phyloP scores from a whole-genome alignment of 805 yeast species.

The Blastobotrys parvus region DNA sequence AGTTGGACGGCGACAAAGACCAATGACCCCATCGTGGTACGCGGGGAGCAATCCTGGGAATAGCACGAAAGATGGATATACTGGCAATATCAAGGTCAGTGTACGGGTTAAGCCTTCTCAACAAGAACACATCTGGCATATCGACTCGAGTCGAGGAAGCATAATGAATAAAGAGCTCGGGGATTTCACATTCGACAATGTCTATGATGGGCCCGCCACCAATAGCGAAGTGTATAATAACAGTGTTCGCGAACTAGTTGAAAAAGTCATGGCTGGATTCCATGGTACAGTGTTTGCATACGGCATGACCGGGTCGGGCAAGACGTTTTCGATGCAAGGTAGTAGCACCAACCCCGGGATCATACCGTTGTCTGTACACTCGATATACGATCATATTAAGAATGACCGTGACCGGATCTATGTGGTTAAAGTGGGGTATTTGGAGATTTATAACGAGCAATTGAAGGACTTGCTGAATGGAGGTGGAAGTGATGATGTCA shows the following conservation, averaged over 20 bases:
- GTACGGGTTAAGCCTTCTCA: slow-evolving; percentile 63
- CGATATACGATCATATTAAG: slow-evolving; percentile 43
- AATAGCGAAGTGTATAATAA: slow-evolving; percentile 55
- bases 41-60: slow-evolving; percentile 1
- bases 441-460: slow-evolving; percentile 83
- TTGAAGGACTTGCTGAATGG: slow-evolving; percentile 64
- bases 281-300: slow-evolving; percentile 89
- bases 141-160: slow-evolving; percentile 32
- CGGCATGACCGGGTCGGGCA: slow-evolving; percentile 93
- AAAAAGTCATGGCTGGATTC: slow-evolving; percentile 58
- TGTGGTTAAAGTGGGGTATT: slow-evolving; percentile 56
- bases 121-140: slow-evolving; percentile 32
- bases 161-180: slow-evolving; percentile 50
- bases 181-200: slow-evolving; percentile 68
- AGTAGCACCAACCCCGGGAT: slow-evolving; percentile 54
- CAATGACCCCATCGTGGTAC: slow-evolving; percentile 17
- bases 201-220: slow-evolving; percentile 48
- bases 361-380: slow-evolving; percentile 56
- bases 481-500: slow-evolving; percentile 44
- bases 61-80: slow-evolving; percentile 30
- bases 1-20: slow-evolving; percentile 11
- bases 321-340: slow-evolving; percentile 83
- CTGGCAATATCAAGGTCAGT: slow-evolving; percentile 69
- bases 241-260: slow-evolving; percentile 46
- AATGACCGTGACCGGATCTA: slow-evolving; percentile 28